Evolutionary conservation across 1,284 basidiomycete genomes (phyloP).

Genomic region (Ustilago sp.): DNA sequence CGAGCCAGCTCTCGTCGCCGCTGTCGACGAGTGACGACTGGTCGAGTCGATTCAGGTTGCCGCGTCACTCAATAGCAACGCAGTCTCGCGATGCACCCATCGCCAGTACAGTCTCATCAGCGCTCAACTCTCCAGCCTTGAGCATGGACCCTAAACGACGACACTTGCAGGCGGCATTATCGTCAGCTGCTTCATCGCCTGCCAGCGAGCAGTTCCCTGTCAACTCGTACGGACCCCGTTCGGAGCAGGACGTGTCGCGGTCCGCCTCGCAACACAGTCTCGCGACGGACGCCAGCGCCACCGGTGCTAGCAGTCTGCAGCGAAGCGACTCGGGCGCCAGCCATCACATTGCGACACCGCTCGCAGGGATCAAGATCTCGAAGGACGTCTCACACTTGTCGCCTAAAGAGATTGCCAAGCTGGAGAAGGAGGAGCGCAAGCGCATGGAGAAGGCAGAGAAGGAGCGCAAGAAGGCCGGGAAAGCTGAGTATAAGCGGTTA

Average conservation of each 20-base stretch:
- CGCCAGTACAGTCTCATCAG: conserved; percentile 18
- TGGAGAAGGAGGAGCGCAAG: conserved; percentile 46
- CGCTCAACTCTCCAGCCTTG: conserved; percentile 37
- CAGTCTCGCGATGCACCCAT: conserved; percentile 1
- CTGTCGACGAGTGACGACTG: conserved; percentile 28
- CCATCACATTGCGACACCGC: conserved; percentile 17
- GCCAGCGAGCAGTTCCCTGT: conserved; percentile 38
- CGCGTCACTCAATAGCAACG: conserved; percentile 27
- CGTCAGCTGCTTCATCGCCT: conserved; percentile 29
- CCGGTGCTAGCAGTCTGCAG: conserved; percentile 17
- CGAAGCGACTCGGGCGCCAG: conserved; percentile 22
- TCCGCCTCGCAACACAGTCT: conserved; percentile 43
- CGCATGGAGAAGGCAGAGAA: conserved; percentile 47
- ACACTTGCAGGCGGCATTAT: conserved; percentile 14
- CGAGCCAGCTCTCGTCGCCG: conserved; percentile 22
- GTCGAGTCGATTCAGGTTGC: conserved; percentile 36
- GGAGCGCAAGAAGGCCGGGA: conserved; percentile 48
- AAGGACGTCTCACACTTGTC: conserved; percentile 43
- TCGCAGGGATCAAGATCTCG: conserved; percentile 33
- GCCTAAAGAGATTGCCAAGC: conserved; percentile 43
- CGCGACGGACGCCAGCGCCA: conserved; percentile 19
- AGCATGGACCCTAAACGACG: conserved; percentile 34
- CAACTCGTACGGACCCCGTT: conserved; percentile 46
- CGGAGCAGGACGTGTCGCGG: conserved; percentile 31
- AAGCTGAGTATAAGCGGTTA: conserved; percentile 48